A percentile compares a stretch with the other conserved stretches of the same genome.
These are phyloP conservation scores for Penicillium sp. DNA, from an alignment of 2,329 filamentous ascomycete species.

Conservation along the genomic window DNA sequence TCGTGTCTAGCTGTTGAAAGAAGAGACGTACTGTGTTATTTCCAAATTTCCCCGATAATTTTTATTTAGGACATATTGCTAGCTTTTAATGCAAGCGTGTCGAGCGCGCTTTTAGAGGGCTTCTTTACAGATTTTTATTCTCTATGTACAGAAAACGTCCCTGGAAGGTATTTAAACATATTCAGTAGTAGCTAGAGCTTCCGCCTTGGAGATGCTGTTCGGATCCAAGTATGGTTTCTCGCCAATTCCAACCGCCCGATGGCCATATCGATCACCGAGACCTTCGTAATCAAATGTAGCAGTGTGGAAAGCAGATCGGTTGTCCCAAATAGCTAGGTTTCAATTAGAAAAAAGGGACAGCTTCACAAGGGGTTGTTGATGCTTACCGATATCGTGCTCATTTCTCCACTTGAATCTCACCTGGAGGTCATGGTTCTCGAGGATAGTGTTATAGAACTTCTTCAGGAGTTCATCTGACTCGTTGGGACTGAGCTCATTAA, in stretches of 20 bases:
- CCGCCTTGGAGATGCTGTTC: constrained; percentile 26
- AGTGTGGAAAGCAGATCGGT: constrained; percentile 33
- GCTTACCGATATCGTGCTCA: constrained; percentile 51
- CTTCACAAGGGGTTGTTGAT: background rate
- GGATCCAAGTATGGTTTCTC: constrained; percentile 41
- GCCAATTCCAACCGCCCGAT: constrained; percentile 38
- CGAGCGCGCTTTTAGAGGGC: background rate
- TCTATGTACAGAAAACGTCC: background rate
- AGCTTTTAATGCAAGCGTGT: constrained; percentile 8
- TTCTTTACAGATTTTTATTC: background rate
- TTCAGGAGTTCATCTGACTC: constrained; percentile 50
- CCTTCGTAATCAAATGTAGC: constrained; percentile 40
- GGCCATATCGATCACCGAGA: constrained; percentile 32
- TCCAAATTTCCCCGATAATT: background rate
- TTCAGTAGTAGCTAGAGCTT: constrained; percentile 16
- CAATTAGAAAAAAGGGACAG: background rate
- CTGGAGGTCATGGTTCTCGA: constrained; percentile 57
- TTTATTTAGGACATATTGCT: background rate
- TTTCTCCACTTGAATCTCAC: constrained; percentile 56
- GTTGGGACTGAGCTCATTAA: constrained; percentile 50
- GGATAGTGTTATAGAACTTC: constrained; percentile 48
- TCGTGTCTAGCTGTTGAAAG: no score
- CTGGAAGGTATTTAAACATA: background rate
- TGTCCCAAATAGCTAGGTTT: constrained; percentile 39
- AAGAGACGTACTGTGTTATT: no score